phyloP scores from a whole-genome alignment of 164 flowering plant species.

The Euptelea pleiosperma region DNA sequence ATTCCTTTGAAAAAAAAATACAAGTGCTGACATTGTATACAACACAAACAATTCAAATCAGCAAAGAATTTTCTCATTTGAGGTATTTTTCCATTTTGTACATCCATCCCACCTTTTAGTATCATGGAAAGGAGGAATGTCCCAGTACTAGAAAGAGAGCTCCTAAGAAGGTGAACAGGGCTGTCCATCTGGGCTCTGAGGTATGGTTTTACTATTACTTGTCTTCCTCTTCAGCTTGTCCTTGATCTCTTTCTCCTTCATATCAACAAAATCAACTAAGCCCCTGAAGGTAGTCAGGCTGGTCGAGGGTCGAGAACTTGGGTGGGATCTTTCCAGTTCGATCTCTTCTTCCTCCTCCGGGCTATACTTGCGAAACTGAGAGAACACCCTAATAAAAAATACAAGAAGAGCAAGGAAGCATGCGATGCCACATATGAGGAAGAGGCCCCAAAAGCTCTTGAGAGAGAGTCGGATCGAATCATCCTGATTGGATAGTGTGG shows the following conservation, averaged over 20 bases:
- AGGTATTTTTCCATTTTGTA: neutral
- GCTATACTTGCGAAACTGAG: slow-evolving; percentile 51
- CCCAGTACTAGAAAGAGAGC: too few species aligned
- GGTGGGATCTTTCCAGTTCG: slow-evolving; percentile 20
- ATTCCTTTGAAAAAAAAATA: too few species aligned
- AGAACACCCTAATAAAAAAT: slow-evolving; percentile 45
- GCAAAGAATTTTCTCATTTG: neutral
- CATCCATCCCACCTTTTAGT: too few species aligned
- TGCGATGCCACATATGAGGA: slow-evolving; percentile 69
- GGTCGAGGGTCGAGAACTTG: slow-evolving; percentile 11
- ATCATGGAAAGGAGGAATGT: too few species aligned
- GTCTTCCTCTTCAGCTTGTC: slow-evolving; percentile 21
- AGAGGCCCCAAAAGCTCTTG: slow-evolving; percentile 91
- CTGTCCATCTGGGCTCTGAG: slow-evolving; percentile 36
- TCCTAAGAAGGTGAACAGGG: slow-evolving; percentile 22
- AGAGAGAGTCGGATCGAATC: slow-evolving; percentile 56
- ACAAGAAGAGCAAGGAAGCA: slow-evolving; percentile 58
- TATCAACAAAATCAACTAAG: slow-evolving; percentile 56
- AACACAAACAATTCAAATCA: neutral
- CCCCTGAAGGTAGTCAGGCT: slow-evolving; percentile 46
- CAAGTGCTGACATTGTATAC: neutral
- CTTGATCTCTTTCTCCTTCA: slow-evolving; percentile 52
- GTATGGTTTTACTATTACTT: slow-evolving; percentile 29
- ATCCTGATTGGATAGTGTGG: slow-evolving; percentile 27
- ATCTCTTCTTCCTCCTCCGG: slow-evolving; percentile 38